These are phyloP conservation scores for Porcisia deanei DNA, from an alignment of 208 protist genomes.

Conservation along the genomic window DNA sequence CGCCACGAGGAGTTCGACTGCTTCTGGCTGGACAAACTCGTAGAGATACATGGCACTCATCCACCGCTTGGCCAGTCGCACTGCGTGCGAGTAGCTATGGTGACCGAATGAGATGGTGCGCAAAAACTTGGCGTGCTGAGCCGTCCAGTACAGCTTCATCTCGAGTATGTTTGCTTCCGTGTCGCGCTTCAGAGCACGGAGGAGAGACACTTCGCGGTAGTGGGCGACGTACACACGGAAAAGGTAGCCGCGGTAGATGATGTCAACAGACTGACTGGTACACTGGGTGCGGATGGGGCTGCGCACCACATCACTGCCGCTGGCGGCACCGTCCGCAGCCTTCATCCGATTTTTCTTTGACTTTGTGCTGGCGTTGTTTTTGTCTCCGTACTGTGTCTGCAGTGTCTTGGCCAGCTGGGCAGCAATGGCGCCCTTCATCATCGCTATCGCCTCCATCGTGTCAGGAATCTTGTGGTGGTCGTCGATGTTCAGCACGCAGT, in stretches of 20 bases:
- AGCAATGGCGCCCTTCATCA: constrained; percentile 87
- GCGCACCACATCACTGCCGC: constrained; percentile 8
- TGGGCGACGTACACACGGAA: constrained; percentile 89
- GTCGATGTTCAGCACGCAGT: constrained; percentile 83
- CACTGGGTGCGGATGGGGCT: constrained; percentile 50
- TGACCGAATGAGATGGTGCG: constrained; percentile 76
- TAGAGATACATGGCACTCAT: constrained; percentile 74
- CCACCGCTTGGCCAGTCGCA: constrained; percentile 82
- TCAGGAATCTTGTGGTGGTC: constrained; percentile 86
- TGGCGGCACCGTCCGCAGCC: constrained; percentile 7
- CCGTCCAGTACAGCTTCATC: constrained; percentile 84
- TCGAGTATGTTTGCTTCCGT: constrained; percentile 74
- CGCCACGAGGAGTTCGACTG: constrained; percentile 81
- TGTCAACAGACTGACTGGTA: constrained; percentile 74
- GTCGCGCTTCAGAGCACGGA: constrained; percentile 72
- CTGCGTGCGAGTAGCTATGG: constrained; percentile 69
- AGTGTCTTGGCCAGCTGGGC: constrained; percentile 82
- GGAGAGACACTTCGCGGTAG: constrained; percentile 86
- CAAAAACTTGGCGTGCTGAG: constrained; percentile 84
- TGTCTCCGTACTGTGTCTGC: constrained; percentile 42
- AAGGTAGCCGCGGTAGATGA: constrained; percentile 80
- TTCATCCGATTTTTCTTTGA: constrained; percentile 13
- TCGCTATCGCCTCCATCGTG: constrained; percentile 76
- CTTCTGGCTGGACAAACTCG: constrained; percentile 84
- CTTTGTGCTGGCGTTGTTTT: neutral